Percentiles rank a stretch among this genome's conserved stretches.
Conservation (phyloP, 345 rosid genomes). For the Ricinus communis region DNA sequence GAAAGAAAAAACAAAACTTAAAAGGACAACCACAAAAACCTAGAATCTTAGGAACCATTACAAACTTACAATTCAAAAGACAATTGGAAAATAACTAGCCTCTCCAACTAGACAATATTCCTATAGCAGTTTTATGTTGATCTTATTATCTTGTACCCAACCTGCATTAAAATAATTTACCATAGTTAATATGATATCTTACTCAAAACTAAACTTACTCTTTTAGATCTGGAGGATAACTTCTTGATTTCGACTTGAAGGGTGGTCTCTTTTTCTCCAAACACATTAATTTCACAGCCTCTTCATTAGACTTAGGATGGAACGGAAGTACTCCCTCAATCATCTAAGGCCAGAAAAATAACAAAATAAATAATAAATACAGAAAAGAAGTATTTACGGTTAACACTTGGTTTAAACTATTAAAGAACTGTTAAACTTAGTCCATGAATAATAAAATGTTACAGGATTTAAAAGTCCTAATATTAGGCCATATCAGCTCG, state of each 20-base stretch:
- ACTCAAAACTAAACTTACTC: slow-evolving; percentile 54
- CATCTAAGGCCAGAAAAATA: slow-evolving; percentile 50
- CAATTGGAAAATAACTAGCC: not conserved
- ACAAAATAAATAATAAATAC: not conserved
- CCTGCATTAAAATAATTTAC: too few relatives aligned
- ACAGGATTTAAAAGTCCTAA: not conserved
- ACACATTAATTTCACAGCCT: slow-evolving; percentile 62
- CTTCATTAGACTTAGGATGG: slow-evolving; percentile 68
- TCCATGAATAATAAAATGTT: not conserved
- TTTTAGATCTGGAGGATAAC: slow-evolving; percentile 75
- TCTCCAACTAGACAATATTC: not conserved
- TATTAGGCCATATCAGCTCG: not conserved
- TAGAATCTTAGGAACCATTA: not conserved
- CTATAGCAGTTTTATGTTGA: not conserved
- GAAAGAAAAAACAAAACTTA: not conserved
- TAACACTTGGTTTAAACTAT: not conserved
- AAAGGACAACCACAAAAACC: not conserved
- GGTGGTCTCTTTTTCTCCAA: slow-evolving; percentile 67
- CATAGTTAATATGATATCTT: not conserved
- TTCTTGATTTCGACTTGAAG: slow-evolving; percentile 62
- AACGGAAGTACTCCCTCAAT: slow-evolving; percentile 81
- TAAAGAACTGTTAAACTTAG: not conserved
- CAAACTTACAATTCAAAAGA: not conserved
- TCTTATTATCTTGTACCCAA: too few relatives aligned
- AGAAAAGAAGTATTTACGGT: slow-evolving; percentile 9